Evolutionary conservation across 768 basidiomycete genomes (phyloP).

Genomic region (Agrocybe pediades): DNA sequence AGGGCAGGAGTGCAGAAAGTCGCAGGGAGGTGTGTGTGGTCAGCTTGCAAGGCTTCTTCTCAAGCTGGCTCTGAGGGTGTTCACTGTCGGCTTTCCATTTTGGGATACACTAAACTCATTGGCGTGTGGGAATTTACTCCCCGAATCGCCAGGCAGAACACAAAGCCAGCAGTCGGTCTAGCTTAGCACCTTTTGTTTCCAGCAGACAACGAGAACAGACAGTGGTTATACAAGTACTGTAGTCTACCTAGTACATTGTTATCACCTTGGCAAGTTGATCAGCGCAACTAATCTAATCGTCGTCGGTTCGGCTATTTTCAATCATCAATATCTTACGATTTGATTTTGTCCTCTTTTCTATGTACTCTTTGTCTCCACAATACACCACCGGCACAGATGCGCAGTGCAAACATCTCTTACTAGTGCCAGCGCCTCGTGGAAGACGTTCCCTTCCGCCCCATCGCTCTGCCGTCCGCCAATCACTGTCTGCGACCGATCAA

Average conservation of each 20-base stretch:
- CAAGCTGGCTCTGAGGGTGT: constrained; percentile 19
- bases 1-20: constrained; percentile 4
- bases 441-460: constrained; percentile 1
- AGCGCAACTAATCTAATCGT: constrained; percentile 24
- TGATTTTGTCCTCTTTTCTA: too few species aligned
- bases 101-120: constrained; percentile 16
- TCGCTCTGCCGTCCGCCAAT: constrained; percentile 12
- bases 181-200: too few species aligned
- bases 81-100: constrained; percentile 34
- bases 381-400: too few species aligned
- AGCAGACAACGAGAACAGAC: too few species aligned
- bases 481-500: too few species aligned
- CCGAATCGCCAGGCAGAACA: too few species aligned
- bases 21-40: constrained; percentile 16
- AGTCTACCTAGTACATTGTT: too few species aligned
- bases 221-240: too few species aligned
- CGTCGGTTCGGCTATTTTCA: constrained; percentile 24
- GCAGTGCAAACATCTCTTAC: too few species aligned
- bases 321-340: constrained; percentile 4
- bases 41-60: constrained; percentile 8
- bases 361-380: too few species aligned
- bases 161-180: too few species aligned
- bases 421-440: constrained; percentile 16
- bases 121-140: background rate
- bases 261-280: background rate